Conservation (phyloP, 768 basidiomycete genomes). For the Brasilioporus rufonigricans region DNA sequence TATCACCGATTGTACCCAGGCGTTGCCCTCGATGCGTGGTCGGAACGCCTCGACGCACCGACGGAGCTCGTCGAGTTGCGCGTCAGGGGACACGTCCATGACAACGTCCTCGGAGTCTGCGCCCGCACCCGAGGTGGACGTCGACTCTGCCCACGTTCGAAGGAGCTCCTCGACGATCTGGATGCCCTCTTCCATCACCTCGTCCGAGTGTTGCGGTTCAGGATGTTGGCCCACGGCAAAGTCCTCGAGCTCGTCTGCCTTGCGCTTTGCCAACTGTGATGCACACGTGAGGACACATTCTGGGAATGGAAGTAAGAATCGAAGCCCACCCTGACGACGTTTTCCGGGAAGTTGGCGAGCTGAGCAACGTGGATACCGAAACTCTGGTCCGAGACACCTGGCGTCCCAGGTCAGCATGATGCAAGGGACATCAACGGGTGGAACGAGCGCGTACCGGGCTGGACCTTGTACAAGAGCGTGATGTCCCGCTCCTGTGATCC, state of each 20-base stretch:
- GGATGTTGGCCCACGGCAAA: constrained; percentile 51
- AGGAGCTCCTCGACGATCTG: constrained; percentile 79
- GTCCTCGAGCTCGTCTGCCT: constrained; percentile 89
- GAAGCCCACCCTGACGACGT: constrained; percentile 73
- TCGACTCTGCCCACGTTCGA: constrained; percentile 54
- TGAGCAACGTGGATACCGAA: constrained; percentile 98
- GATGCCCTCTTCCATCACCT: constrained; percentile 76
- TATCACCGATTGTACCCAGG: constrained; percentile 71
- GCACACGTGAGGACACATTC: not conserved
- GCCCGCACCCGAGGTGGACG: constrained; percentile 16
- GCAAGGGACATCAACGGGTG: not conserved
- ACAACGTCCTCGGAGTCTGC: constrained; percentile 44
- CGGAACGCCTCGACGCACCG: constrained; percentile 63
- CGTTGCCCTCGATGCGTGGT: constrained; percentile 70
- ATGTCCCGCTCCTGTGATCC: constrained; percentile 67
- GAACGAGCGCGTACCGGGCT: constrained; percentile 59
- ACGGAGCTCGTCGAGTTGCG: constrained; percentile 48
- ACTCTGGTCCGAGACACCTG: constrained; percentile 93
- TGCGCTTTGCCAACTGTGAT: constrained; percentile 78
- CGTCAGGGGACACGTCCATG: constrained; percentile 42
- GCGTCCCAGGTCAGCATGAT: not conserved
- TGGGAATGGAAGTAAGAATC: too few relatives aligned
- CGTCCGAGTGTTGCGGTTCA: constrained; percentile 48
- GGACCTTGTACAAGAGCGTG: constrained; percentile 70
- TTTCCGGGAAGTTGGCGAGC: constrained; percentile 96